Evolutionary conservation across 164 flowering plant species (phyloP).

Genomic region (Piper longum): DNA sequence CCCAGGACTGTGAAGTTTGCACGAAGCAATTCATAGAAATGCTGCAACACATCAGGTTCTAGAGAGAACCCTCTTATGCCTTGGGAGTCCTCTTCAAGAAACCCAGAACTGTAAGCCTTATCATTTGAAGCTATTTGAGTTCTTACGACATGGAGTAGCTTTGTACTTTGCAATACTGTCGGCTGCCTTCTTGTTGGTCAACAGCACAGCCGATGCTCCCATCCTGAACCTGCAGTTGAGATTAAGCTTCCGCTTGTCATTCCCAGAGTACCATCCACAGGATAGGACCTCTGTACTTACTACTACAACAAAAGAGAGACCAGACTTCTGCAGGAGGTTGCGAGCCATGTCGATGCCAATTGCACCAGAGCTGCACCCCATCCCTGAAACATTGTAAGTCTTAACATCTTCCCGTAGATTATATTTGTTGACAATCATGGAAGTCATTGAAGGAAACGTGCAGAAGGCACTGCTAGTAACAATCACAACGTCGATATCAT

Average conservation of each 20-base stretch:
- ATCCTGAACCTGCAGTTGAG: background rate
- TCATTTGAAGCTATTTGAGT: background rate
- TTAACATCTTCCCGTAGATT: background rate
- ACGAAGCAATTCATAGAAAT: background rate
- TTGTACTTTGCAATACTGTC: background rate
- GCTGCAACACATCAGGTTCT: background rate
- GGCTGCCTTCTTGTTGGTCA: background rate
- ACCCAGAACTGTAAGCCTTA: background rate
- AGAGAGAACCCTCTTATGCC: background rate
- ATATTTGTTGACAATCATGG: background rate
- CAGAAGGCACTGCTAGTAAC: no score
- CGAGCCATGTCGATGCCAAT: background rate
- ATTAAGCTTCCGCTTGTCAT: no score
- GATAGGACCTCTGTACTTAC: background rate
- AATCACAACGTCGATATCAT: no score
- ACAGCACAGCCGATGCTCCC: background rate
- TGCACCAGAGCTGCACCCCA: conserved; percentile 1
- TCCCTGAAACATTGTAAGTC: background rate
- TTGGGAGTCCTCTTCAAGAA: background rate
- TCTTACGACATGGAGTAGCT: background rate
- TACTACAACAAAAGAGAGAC: background rate
- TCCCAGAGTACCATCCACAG: background rate
- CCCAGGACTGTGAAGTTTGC: background rate
- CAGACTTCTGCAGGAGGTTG: background rate
- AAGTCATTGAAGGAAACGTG: background rate